Evolutionary conservation across 2,329 filamentous ascomycete species (phyloP).

Genomic region (Epichloe sp.): DNA sequence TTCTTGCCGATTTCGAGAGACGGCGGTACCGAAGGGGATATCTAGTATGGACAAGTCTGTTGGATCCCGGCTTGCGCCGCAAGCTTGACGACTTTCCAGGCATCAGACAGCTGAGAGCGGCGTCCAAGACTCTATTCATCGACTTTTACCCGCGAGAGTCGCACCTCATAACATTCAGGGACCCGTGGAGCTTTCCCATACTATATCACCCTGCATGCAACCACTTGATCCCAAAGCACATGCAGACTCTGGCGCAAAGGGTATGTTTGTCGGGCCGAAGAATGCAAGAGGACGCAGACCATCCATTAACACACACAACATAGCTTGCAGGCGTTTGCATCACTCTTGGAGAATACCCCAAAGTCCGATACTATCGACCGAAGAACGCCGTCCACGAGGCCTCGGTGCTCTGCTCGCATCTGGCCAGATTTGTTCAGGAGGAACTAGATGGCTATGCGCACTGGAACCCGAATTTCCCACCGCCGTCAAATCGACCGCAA

Average conservation of each 20-base stretch:
- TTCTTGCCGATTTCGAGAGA: constrained; percentile 83
- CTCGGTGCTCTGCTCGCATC: constrained; percentile 70
- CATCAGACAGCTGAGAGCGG: constrained; percentile 61
- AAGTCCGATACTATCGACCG: constrained; percentile 82
- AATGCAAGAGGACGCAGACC: background rate
- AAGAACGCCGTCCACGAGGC: constrained; percentile 69
- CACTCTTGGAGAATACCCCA: constrained; percentile 83
- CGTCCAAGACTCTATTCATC: constrained; percentile 70
- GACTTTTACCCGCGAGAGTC: constrained; percentile 88
- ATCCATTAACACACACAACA: background rate
- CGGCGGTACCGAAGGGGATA: constrained; percentile 67
- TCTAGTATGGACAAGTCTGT: constrained; percentile 72
- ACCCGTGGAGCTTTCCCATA: constrained; percentile 90
- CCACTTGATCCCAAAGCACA: constrained; percentile 64
- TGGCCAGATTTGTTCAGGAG: constrained; percentile 83
- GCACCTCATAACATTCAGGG: constrained; percentile 78
- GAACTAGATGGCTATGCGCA: constrained; percentile 83
- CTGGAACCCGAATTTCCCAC: constrained; percentile 66
- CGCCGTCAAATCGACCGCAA: constrained; percentile 62
- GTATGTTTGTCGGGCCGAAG: constrained; percentile 29
- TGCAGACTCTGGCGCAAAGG: constrained; percentile 80
- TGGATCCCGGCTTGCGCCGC: constrained; percentile 56
- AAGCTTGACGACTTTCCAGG: constrained; percentile 60
- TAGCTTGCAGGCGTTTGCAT: constrained; percentile 58
- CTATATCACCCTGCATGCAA: constrained; percentile 89